These are phyloP conservation scores for Austroboletus festivus DNA, from an alignment of 768 basidiomycete genomes.

Conservation along the genomic window DNA sequence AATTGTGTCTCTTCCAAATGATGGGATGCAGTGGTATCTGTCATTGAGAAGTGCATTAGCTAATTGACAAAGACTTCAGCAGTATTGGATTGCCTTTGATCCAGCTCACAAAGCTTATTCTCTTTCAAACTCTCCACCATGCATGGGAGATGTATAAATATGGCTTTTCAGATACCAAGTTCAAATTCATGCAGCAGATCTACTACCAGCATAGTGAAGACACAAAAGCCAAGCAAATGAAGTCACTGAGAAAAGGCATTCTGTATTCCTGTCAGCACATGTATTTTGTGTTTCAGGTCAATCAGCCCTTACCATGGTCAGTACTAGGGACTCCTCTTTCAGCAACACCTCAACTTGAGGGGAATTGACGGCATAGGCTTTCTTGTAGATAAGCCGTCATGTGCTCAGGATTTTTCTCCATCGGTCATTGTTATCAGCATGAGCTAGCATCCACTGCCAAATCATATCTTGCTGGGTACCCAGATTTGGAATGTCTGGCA, in stretches of 20 bases:
- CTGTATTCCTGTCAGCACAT: background rate
- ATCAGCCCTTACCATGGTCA: background rate
- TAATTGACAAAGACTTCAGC: too few species aligned
- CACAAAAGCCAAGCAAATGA: background rate
- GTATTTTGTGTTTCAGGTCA: background rate
- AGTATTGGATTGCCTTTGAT: background rate
- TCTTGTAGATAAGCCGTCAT: background rate
- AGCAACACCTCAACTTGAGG: background rate
- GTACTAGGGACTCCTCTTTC: background rate
- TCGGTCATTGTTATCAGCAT: background rate
- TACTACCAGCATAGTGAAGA: background rate
- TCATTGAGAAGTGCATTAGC: too few species aligned
- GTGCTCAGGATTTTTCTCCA: background rate
- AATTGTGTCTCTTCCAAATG: background rate
- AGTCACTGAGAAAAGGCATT: background rate
- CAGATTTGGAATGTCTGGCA: background rate
- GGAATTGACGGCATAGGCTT: background rate
- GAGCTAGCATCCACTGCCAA: background rate
- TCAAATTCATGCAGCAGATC: background rate
- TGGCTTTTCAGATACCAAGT: background rate
- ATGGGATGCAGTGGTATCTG: background rate
- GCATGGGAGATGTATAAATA: background rate
- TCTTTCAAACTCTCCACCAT: background rate
- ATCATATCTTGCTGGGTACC: background rate
- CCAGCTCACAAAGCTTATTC: too few species aligned